A percentile compares a stretch with the other conserved stretches of the same genome.
Evolutionary conservation across 1,284 basidiomycete genomes (phyloP).

Genomic region (Xerocomus nothofagi): DNA sequence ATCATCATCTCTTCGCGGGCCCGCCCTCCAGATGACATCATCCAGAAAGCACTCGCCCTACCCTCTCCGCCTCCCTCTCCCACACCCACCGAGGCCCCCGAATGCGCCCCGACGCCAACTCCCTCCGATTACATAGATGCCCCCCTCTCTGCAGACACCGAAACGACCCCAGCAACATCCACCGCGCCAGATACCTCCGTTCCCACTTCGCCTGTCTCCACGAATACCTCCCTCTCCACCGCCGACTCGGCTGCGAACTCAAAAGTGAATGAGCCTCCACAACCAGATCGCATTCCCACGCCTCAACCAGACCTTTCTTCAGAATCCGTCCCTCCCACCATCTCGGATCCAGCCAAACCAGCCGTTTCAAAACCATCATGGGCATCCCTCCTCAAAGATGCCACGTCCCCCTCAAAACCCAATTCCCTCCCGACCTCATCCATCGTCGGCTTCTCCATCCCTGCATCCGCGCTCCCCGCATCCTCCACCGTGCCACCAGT

Average conservation of each 20-base stretch:
- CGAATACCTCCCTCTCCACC: slow-evolving; percentile 56
- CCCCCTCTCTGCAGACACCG: slow-evolving; percentile 42
- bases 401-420: slow-evolving; percentile 39
- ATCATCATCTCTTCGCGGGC: slow-evolving; percentile 66
- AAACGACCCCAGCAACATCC: slow-evolving; percentile 43
- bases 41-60: slow-evolving; percentile 52
- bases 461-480: slow-evolving; percentile 38
- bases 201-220: slow-evolving; percentile 59
- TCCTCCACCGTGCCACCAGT: slow-evolving; percentile 35
- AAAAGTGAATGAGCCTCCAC: slow-evolving; percentile 10
- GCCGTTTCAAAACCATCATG: slow-evolving; percentile 51
- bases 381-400: slow-evolving; percentile 66
- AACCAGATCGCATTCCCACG: slow-evolving; percentile 16
- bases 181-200: slow-evolving; percentile 47
- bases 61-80: slow-evolving; percentile 56
- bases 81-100: slow-evolving; percentile 23
- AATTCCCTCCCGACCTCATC: slow-evolving; percentile 59
- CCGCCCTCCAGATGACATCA: slow-evolving; percentile 54
- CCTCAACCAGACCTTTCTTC: slow-evolving; percentile 13
- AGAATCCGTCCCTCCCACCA: background rate
- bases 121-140: slow-evolving; percentile 29
- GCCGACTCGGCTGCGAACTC: slow-evolving; percentile 29
- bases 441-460: slow-evolving; percentile 68
- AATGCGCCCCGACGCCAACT: slow-evolving; percentile 10
- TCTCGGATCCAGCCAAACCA: slow-evolving; percentile 24